Evolutionary conservation across 202 grass and related monocot species (phyloP).

Genomic region (Musa balbisiana): DNA sequence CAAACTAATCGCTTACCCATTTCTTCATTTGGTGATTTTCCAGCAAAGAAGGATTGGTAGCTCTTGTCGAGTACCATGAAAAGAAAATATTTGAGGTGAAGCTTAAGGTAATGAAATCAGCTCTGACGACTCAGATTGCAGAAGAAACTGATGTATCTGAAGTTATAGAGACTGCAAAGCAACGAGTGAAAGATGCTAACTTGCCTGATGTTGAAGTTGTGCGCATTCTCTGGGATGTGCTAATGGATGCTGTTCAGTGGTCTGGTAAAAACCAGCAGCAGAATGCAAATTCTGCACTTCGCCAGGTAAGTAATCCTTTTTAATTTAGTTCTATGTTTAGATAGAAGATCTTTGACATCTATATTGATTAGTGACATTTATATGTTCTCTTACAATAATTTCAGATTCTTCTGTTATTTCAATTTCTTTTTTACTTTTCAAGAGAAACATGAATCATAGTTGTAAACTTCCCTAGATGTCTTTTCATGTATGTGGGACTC

Average conservation of each 20-base stretch:
- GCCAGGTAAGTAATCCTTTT: background rate
- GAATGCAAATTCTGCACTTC: slow-evolving; percentile 14
- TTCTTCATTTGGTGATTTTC: background rate
- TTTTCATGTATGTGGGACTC: no score
- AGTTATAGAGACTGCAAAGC: slow-evolving; percentile 16
- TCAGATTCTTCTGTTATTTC: no score
- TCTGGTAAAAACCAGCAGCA: slow-evolving; percentile 21
- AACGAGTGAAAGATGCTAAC: slow-evolving; percentile 12
- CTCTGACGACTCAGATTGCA: slow-evolving; percentile 5
- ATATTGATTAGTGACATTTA: no score
- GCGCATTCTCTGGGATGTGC: slow-evolving; percentile 12
- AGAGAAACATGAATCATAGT: no score
- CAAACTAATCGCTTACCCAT: background rate
- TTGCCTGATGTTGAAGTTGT: slow-evolving; percentile 15
- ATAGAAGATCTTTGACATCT: background rate
- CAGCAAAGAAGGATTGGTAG: slow-evolving; percentile 15
- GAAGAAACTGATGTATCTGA: slow-evolving; percentile 19
- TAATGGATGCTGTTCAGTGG: slow-evolving; percentile 21
- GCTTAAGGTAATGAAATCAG: slow-evolving; percentile 17
- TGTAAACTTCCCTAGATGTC: no score
- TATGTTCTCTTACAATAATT: no score
- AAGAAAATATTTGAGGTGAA: slow-evolving; percentile 23
- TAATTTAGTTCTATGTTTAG: background rate
- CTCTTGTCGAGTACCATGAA: slow-evolving; percentile 20
- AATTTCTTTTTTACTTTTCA: no score